Conservation (phyloP, 495 filamentous ascomycete genomes). For the Podospora australis region DNA sequence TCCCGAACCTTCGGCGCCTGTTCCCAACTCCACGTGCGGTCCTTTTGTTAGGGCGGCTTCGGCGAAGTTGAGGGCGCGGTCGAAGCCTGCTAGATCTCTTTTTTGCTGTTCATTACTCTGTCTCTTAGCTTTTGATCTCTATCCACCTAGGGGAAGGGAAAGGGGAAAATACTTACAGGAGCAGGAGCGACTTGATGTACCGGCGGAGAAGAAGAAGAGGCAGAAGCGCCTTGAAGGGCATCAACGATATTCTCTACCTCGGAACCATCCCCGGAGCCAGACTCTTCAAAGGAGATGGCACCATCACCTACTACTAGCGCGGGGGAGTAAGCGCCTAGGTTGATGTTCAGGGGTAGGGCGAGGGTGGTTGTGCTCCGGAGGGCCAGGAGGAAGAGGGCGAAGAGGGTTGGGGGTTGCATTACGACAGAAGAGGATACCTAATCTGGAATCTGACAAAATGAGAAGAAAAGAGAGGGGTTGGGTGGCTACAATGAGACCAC, state of each 20-base stretch:
- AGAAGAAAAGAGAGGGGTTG: too few species aligned
- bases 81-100: slow-evolving; percentile 35
- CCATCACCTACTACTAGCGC: slow-evolving; percentile 55
- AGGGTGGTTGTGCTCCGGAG: slow-evolving; percentile 11
- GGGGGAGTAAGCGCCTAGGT: slow-evolving; percentile 53
- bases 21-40: slow-evolving; percentile 38
- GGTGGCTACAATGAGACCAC: too few species aligned
- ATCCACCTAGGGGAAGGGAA: background rate
- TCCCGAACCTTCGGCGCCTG: slow-evolving; percentile 36
- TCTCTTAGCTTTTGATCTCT: background rate
- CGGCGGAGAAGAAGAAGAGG: slow-evolving; percentile 2
- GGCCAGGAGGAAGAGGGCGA: slow-evolving; percentile 11
- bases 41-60: slow-evolving; percentile 39
- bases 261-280: too few species aligned
- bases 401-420: slow-evolving; percentile 14
- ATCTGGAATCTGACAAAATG: too few species aligned
- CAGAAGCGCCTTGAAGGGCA: slow-evolving; percentile 10
- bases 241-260: slow-evolving; percentile 22
- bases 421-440: too few species aligned
- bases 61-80: slow-evolving; percentile 39
- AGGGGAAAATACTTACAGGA: background rate
- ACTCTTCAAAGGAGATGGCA: slow-evolving; percentile 45
- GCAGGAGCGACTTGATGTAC: background rate
- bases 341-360: slow-evolving; percentile 47
- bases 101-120: background rate